These are phyloP conservation scores for Boletus albobrunnescens DNA, from an alignment of 1,284 basidiomycete species.

Conservation along the genomic window DNA sequence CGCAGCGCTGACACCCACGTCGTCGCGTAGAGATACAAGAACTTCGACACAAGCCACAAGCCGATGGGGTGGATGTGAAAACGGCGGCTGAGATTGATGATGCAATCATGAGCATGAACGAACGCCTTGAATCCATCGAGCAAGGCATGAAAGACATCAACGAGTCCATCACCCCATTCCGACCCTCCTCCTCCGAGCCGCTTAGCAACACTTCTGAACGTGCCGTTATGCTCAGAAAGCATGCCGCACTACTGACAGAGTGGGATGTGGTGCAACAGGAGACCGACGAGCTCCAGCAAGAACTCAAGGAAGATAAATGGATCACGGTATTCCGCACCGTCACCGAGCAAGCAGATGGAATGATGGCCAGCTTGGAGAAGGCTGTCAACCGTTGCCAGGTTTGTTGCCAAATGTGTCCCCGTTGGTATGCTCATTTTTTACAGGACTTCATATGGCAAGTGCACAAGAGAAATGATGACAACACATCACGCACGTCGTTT, in stretches of 20 bases:
- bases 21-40: conserved; percentile 70
- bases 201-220: conserved; percentile 44
- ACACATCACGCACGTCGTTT: conserved; percentile 40
- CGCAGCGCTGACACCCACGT: conserved; percentile 11
- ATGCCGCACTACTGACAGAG: conserved; percentile 61
- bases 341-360: conserved; percentile 87
- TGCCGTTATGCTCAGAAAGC: conserved; percentile 62
- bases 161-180: conserved; percentile 57
- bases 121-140: conserved; percentile 70
- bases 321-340: conserved; percentile 91
- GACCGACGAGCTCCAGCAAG: conserved; percentile 78
- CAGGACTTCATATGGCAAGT: conserved; percentile 83
- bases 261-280: conserved; percentile 82
- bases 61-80: conserved; percentile 45
- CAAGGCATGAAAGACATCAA: conserved; percentile 66
- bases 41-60: conserved; percentile 73
- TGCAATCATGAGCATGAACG: conserved; percentile 74
- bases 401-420: conserved; percentile 22
- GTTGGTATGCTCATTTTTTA: conserved; percentile 3
- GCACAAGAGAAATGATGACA: conserved; percentile 55
- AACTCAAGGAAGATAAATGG: conserved; percentile 95
- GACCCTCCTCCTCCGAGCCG: conserved; percentile 44
- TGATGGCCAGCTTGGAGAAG: conserved; percentile 95
- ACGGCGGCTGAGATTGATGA: conserved; percentile 73
- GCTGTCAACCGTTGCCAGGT: conserved; percentile 82